These are phyloP conservation scores for Phyllostachys edulis DNA, from an alignment of 176 grass and related monocot species.

Conservation along the genomic window DNA sequence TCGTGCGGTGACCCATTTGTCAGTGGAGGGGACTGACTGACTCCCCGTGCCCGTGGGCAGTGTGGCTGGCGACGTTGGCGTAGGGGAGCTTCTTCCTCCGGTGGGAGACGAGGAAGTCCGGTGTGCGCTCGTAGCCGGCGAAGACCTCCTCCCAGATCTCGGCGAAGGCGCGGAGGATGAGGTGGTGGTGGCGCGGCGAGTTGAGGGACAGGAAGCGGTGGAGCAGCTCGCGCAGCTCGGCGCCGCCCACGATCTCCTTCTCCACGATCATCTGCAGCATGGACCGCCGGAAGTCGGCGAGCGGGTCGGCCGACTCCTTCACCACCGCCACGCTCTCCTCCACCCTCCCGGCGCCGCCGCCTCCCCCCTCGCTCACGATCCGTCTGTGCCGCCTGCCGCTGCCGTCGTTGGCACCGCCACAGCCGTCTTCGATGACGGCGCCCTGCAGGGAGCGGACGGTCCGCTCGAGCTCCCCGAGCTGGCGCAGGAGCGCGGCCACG, in stretches of 20 bases:
- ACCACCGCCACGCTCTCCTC: constrained; percentile 82
- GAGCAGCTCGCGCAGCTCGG: constrained; percentile 55
- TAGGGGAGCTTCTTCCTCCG: not conserved
- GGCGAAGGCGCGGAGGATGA: constrained; percentile 76
- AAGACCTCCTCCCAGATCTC: constrained; percentile 88
- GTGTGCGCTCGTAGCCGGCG: constrained; percentile 43
- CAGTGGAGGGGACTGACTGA: not conserved
- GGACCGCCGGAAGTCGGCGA: constrained; percentile 65
- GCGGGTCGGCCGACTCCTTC: constrained; percentile 73
- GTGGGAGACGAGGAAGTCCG: constrained; percentile 38
- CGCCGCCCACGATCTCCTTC: constrained; percentile 62
- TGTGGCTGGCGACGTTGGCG: not conserved
- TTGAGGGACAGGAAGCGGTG: constrained; percentile 71
- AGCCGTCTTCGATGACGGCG: not conserved
- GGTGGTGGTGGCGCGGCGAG: constrained; percentile 54
- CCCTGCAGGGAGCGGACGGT: constrained; percentile 33
- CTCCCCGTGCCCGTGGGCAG: not conserved
- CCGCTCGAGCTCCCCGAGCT: constrained; percentile 66
- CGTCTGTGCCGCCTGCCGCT: constrained; percentile 36
- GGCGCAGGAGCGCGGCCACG: constrained; percentile 61
- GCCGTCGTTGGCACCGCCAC: not conserved
- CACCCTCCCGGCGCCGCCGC: constrained; percentile 26
- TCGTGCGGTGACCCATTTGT: not conserved
- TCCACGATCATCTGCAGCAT: constrained; percentile 95
- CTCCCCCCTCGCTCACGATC: constrained; percentile 39